phyloP scores from a whole-genome alignment of 1,284 basidiomycete species.

The Uromyces viciae-fabae region DNA sequence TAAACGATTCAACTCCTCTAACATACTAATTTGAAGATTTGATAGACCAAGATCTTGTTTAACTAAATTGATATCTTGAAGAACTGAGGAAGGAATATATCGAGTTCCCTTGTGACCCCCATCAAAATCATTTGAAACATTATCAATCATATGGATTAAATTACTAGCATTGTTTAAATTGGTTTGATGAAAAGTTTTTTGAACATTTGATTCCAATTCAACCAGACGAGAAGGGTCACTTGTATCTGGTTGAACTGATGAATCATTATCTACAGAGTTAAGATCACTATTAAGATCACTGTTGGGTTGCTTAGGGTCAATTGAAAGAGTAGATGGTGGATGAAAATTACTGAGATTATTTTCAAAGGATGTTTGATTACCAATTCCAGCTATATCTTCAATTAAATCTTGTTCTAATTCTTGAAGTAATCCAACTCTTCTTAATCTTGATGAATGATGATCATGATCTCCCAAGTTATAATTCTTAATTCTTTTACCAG shows the following conservation, averaged over 20 bases:
- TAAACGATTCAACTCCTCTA: constrained; percentile 12
- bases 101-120: neutral
- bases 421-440: constrained; percentile 22
- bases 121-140: too few relatives aligned
- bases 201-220: neutral
- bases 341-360: neutral
- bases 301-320: neutral
- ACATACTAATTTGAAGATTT: constrained; percentile 21
- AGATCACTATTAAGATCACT: too few relatives aligned
- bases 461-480: constrained; percentile 23
- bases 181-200: neutral
- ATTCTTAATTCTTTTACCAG: constrained; percentile 28
- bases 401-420: constrained; percentile 28
- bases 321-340: neutral
- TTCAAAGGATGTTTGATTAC: neutral
- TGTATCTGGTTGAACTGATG: neutral
- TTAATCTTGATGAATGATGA: constrained; percentile 4
- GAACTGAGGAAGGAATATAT: neutral
- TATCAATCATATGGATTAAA: too few relatives aligned
- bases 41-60: constrained; percentile 18
- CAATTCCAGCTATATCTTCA: constrained; percentile 25
- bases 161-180: neutral
- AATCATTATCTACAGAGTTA: neutral
- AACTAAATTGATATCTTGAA: neutral
- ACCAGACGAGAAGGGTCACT: neutral